These are phyloP conservation scores for Nicotiana paniculata DNA, from an alignment of 257 asterid species.

Conservation along the genomic window DNA sequence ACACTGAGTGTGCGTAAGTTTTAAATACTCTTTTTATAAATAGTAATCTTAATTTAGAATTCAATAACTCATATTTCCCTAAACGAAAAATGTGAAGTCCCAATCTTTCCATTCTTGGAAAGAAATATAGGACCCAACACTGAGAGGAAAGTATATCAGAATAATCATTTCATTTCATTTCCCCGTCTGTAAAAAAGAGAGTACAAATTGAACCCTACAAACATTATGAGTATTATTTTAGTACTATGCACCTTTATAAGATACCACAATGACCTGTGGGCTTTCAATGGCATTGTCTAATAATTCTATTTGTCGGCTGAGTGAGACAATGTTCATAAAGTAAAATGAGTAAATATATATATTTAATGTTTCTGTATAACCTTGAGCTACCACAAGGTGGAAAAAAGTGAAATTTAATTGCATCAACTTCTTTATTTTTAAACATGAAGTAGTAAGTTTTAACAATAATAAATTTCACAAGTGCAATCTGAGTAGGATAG, in stretches of 20 bases:
- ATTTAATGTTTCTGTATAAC: background rate
- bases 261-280: background rate
- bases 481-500: accelerated
- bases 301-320: conserved; percentile 10
- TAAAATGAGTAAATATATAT: background rate
- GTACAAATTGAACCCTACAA: background rate
- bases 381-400: background rate
- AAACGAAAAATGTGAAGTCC: background rate
- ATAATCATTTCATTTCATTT: conserved; percentile 6
- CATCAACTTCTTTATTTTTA: background rate
- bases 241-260: background rate
- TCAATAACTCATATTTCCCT: background rate
- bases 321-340: background rate
- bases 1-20: too few relatives aligned
- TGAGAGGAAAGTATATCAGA: background rate
- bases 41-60: background rate
- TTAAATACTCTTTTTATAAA: background rate
- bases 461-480: too few relatives aligned
- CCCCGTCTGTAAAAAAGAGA: background rate
- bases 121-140: background rate
- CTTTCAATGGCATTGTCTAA: background rate
- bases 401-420: background rate
- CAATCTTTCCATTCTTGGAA: background rate
- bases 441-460: background rate
- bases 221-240: background rate